These are phyloP conservation scores for Monocercomonoides exilis DNA, from an alignment of 78 protist species.

Conservation along the genomic window DNA sequence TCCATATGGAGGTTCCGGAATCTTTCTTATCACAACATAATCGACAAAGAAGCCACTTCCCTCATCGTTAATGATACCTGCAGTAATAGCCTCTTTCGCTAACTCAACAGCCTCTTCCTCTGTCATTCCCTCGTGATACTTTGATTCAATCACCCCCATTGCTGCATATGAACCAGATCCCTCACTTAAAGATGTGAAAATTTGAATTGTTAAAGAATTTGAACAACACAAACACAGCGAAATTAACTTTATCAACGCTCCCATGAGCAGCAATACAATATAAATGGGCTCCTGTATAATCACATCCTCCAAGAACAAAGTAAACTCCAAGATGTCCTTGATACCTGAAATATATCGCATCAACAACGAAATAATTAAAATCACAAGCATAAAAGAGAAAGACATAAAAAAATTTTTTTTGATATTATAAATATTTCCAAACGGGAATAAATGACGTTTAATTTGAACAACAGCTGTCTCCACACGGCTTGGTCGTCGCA, in stretches of 20 bases:
- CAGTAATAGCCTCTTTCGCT: not conserved
- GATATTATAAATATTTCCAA: not conserved
- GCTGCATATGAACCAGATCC: constrained; percentile 19
- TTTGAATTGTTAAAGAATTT: too few species aligned
- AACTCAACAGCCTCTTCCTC: not conserved
- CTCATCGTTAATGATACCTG: constrained; percentile 16
- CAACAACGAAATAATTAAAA: not conserved
- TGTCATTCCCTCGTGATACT: not conserved
- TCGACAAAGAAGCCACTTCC: constrained; percentile 11
- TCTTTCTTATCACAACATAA: not conserved
- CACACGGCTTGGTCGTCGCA: constrained; percentile 13
- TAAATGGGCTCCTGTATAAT: constrained; percentile 13
- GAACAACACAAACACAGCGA: not conserved
- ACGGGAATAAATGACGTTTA: constrained; percentile 19
- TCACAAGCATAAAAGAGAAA: too few species aligned
- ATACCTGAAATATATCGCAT: not conserved
- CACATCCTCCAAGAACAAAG: constrained; percentile 1
- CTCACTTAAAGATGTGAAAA: not conserved
- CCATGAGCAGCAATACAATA: not conserved
- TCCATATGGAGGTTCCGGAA: not conserved
- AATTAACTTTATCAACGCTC: not conserved
- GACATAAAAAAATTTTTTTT: too few species aligned
- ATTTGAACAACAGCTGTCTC: not conserved
- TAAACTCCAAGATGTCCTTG: constrained; percentile 17
- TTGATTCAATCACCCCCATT: not conserved